Evolutionary conservation across 306 rosid species (phyloP).

Genomic region (Erythrophleum fordii): DNA sequence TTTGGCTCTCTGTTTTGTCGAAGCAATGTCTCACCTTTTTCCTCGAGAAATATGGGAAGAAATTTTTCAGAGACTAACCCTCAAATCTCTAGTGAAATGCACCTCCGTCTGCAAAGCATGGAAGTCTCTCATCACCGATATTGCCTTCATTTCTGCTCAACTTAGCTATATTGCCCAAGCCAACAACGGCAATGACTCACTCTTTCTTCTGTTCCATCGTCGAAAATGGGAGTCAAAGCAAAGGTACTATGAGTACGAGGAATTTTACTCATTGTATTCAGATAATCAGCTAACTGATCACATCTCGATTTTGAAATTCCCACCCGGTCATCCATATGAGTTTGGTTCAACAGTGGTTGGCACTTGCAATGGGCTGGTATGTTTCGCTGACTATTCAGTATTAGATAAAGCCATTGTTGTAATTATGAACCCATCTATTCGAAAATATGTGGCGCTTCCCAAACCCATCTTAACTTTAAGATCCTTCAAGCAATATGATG

Average conservation of each 20-base stretch:
- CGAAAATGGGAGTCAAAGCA: no score
- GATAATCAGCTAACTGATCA: background rate
- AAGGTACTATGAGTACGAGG: no score
- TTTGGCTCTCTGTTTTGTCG: no score
- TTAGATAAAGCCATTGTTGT: background rate
- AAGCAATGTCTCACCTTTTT: background rate
- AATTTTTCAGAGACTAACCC: background rate
- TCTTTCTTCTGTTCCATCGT: background rate
- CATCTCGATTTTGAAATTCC: background rate
- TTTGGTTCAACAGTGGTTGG: background rate
- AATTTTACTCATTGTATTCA: background rate
- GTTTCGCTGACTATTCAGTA: background rate
- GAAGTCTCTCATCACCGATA: background rate
- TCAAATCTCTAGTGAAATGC: background rate
- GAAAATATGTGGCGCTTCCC: background rate
- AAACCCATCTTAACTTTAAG: background rate
- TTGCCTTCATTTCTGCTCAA: background rate
- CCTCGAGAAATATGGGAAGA: background rate
- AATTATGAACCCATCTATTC: background rate
- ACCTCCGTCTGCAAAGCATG: background rate
- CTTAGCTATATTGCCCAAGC: background rate
- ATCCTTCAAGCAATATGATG: background rate
- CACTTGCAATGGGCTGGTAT: conserved; percentile 22
- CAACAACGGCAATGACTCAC: background rate
- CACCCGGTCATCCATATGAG: accelerated